A percentile compares a stretch with the other conserved stretches of the same genome.
Evolutionary conservation across 1,284 basidiomycete genomes (phyloP).

Genomic region (Mycosarcoma mackinlayi): DNA sequence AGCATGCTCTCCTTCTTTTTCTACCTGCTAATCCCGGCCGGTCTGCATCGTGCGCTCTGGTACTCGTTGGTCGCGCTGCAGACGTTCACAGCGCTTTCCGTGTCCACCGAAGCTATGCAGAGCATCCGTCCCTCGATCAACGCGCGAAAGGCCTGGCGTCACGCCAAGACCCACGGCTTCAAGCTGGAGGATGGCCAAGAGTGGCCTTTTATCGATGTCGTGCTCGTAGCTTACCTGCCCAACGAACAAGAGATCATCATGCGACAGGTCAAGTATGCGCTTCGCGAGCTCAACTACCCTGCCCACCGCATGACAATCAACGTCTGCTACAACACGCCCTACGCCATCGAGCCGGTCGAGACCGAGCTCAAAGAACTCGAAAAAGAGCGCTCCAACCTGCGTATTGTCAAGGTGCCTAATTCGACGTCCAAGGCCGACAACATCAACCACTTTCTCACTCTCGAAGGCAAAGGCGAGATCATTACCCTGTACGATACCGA

Average conservation of each 20-base stretch:
- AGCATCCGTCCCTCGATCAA: conserved; percentile 53
- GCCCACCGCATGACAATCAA: conserved; percentile 53
- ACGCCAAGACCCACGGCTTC: conserved; percentile 48
- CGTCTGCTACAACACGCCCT: conserved; percentile 61
- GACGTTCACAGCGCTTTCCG: conserved; percentile 55
- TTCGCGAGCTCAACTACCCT: conserved; percentile 58
- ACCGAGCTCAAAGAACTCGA: conserved; percentile 43
- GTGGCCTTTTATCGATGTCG: conserved; percentile 58
- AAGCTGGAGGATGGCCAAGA: conserved; percentile 50
- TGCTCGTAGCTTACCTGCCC: conserved; percentile 59
- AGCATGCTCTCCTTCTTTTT: conserved; percentile 49
- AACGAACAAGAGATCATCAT: conserved; percentile 62
- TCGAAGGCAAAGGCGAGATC: conserved; percentile 53
- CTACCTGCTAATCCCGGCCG: conserved; percentile 50
- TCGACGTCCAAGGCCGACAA: conserved; percentile 61
- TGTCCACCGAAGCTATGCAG: conserved; percentile 57
- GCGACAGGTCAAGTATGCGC: conserved; percentile 56
- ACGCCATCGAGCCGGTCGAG: conserved; percentile 56
- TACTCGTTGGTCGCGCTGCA: conserved; percentile 49
- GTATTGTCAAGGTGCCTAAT: conserved; percentile 56
- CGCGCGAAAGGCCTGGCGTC: conserved; percentile 51
- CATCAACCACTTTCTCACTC: conserved; percentile 59
- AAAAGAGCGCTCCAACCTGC: conserved; percentile 43
- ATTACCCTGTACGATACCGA: conserved; percentile 61
- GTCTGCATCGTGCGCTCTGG: conserved; percentile 53